Base-by-base conservation (phyloP, 805 yeast species). In the Torulaspora quercuum region DNA sequence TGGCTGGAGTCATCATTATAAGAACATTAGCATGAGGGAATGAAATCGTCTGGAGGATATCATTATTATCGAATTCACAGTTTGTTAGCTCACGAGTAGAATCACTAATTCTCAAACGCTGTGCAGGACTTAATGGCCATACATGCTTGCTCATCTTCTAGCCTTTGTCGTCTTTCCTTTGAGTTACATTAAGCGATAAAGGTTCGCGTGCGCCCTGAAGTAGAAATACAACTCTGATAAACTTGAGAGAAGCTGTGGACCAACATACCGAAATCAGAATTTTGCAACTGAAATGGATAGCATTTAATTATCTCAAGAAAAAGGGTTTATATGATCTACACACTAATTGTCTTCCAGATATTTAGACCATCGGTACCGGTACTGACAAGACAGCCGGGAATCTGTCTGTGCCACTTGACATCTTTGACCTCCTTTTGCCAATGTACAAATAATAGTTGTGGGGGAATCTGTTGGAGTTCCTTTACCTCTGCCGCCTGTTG, bases 391-490 rank as follows among this genome's bases (percentile, higher is more conserved):
- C 95, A 81, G 31, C 98, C 98, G 3, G 98, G 98, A 38, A 92
- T 85, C 68, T 92, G 97, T 55, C 70, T 78, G 64, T 90, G 96
- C 98, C 98, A 92, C 65, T 94, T 84, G 32, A 90, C 96, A 61
- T 92, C 98, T 69, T 92, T 92, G 37, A 90, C 97, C 55, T 92
- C 94, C 52, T 80, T 80, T 69, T 92, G 98, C 97, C 97, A 92
- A 63, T 92, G 98, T 29, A 90, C 95, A 67, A 92, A 92, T 59
- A 92, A 69, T 53, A 92, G 72, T 64, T 92, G 98, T 14, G 97
- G 92, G 11, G 98, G 98, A 46, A 90, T 85, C 53, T 83, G 94
- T 48, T 80, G 80, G 48, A 92, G 69, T 52, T 89, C 97, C 50
- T 75, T 73, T 25, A 80, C 75, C 52, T 82, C 92, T 39, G 77